Evolutionary conservation across 805 yeast genomes (phyloP).

Genomic region (Saturnispora zaruensis): DNA sequence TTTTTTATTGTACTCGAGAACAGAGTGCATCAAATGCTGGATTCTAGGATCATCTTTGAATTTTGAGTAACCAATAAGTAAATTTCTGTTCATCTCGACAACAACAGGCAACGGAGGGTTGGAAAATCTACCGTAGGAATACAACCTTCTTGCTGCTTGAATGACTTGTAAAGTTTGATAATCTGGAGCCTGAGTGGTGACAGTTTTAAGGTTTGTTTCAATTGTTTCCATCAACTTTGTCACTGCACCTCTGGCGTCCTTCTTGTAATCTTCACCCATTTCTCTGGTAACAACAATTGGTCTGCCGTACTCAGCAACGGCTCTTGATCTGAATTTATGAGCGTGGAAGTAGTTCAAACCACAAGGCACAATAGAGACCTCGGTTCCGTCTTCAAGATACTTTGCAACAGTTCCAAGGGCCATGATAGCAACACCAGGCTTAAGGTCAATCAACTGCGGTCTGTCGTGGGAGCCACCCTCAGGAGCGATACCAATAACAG

Average conservation of each 20-base stretch:
- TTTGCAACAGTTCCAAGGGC: conserved; percentile 85
- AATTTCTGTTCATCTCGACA: conserved; percentile 82
- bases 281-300: conserved; percentile 61
- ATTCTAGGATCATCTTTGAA: conserved; percentile 67
- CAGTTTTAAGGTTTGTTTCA: conserved; percentile 63
- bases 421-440: conserved; percentile 98
- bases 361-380: conserved; percentile 84
- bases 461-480: conserved; percentile 99
- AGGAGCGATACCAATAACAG: conserved; percentile 86
- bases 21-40: conserved; percentile 50
- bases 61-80: conserved; percentile 72
- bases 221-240: conserved; percentile 56
- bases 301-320: conserved; percentile 88
- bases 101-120: conserved; percentile 72
- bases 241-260: conserved; percentile 62
- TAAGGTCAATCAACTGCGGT: conserved; percentile 80
- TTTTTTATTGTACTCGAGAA: conserved; percentile 57
- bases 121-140: conserved; percentile 38
- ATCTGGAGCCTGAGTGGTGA: conserved; percentile 80
- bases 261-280: conserved; percentile 56
- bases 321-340: conserved; percentile 89
- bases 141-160: conserved; percentile 87
- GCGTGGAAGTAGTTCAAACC: conserved; percentile 97
- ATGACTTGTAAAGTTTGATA: conserved; percentile 84
- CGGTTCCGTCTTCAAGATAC: conserved; percentile 41